These are phyloP conservation scores for Phytophthora sp. DNA, from an alignment of 352 stramenopile genomes.

Conservation along the genomic window DNA sequence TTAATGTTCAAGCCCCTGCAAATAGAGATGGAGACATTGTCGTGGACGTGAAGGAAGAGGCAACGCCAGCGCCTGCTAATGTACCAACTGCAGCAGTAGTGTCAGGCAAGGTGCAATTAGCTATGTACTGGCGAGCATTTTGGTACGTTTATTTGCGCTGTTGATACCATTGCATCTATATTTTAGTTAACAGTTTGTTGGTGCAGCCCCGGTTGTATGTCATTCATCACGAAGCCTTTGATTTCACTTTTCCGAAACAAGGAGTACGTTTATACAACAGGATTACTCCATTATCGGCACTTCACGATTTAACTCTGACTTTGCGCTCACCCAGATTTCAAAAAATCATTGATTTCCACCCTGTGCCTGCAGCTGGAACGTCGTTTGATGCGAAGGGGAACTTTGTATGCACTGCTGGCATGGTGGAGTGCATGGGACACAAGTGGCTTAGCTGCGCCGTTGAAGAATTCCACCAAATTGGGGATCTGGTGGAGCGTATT, in stretches of 20 bases:
- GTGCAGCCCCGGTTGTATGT: constrained; percentile 69
- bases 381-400: constrained; percentile 57
- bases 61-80: constrained; percentile 8
- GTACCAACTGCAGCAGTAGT: constrained; percentile 2
- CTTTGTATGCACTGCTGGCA: constrained; percentile 72
- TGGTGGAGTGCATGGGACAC: constrained; percentile 78
- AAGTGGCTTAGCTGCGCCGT: constrained; percentile 82
- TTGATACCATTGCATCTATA: neutral
- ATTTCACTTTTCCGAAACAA: constrained; percentile 65
- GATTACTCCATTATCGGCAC: too few relatives aligned
- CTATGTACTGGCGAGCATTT: constrained; percentile 83
- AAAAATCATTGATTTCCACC: constrained; percentile 68
- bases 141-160: constrained; percentile 48
- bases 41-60: constrained; percentile 44
- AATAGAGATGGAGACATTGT: constrained; percentile 35
- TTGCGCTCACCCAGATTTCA: constrained; percentile 65
- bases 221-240: constrained; percentile 70
- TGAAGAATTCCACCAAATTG: constrained; percentile 66
- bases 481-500: constrained; percentile 65
- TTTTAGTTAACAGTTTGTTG: constrained; percentile 4
- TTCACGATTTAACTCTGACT: too few relatives aligned
- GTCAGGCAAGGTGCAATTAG: constrained; percentile 60
- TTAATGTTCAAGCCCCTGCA: constrained; percentile 8
- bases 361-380: constrained; percentile 76
- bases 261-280: constrained; percentile 40